Evolutionary conservation across 768 basidiomycete species (phyloP).

Genomic region (Naganishia kalamii): DNA sequence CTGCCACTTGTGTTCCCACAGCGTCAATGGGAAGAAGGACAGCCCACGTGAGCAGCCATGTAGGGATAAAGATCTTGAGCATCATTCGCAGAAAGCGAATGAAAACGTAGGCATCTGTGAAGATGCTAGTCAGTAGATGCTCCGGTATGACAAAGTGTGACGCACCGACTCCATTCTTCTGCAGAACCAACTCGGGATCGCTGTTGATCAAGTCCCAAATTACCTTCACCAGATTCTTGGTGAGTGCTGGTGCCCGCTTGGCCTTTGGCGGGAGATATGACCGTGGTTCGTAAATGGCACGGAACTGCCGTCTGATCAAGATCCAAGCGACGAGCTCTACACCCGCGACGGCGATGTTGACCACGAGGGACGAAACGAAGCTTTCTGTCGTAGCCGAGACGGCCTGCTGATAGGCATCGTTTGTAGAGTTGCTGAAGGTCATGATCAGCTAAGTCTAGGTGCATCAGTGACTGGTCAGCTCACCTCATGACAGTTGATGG

Average conservation of each 20-base stretch:
- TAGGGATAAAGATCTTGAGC: slow-evolving; percentile 71
- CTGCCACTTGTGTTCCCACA: slow-evolving; percentile 51
- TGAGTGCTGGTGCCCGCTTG: slow-evolving; percentile 45
- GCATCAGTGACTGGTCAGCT: too few species aligned
- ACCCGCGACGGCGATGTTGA: slow-evolving; percentile 58
- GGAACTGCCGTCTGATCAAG: slow-evolving; percentile 76
- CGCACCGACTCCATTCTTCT: slow-evolving; percentile 38
- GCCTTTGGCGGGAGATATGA: slow-evolving; percentile 59
- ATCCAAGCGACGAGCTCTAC: slow-evolving; percentile 70
- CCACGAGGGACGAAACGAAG: slow-evolving; percentile 75
- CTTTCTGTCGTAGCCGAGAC: slow-evolving; percentile 12
- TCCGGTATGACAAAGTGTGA: neutral
- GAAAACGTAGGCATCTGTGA: slow-evolving; percentile 87
- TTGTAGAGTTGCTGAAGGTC: neutral
- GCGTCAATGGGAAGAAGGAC: slow-evolving; percentile 71
- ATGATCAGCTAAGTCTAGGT: too few species aligned
- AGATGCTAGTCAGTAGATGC: slow-evolving; percentile 35
- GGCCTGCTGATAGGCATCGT: slow-evolving; percentile 12
- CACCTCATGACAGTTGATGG: neutral
- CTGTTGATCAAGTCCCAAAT: slow-evolving; percentile 51
- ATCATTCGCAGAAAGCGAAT: slow-evolving; percentile 83
- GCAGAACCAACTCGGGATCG: slow-evolving; percentile 46
- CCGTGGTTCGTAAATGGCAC: slow-evolving; percentile 72
- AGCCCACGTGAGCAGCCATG: slow-evolving; percentile 84
- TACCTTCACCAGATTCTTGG: slow-evolving; percentile 27